Conservation (phyloP, 805 yeast species). For the Grigorovia humatica region DNA sequence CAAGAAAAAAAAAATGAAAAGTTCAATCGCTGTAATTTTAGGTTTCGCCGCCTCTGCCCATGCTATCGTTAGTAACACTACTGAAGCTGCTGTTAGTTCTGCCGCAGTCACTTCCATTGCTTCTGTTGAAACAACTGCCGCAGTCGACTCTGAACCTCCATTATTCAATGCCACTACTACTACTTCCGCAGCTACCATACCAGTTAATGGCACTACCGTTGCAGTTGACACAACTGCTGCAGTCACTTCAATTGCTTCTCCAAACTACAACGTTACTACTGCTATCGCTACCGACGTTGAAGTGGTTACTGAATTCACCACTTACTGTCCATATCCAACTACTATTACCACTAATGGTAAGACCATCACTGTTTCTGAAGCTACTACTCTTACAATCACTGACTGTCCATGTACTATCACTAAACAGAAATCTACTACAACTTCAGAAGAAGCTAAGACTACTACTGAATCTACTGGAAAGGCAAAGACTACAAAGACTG, state of each 20-base stretch:
- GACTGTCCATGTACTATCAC: constrained; percentile 52
- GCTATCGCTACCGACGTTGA: constrained; percentile 12
- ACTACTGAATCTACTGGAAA: constrained; percentile 12
- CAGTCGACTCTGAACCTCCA: background rate
- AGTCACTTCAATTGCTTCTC: background rate
- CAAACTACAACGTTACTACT: background rate
- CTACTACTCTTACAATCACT: constrained; percentile 78
- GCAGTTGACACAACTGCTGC: background rate
- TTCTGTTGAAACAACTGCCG: background rate
- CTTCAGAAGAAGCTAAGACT: constrained; percentile 2
- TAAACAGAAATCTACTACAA: constrained; percentile 5
- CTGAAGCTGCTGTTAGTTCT: background rate
- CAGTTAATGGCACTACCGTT: background rate
- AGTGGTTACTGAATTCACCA: constrained; percentile 62
- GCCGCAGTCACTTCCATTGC: background rate
- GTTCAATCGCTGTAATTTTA: constrained; percentile 2
- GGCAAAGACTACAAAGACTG: constrained; percentile 6
- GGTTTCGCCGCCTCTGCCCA: constrained; percentile 4
- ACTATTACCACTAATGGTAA: constrained; percentile 50
- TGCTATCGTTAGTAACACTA: background rate
- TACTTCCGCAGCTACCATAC: background rate
- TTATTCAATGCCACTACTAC: background rate
- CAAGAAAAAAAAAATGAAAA: background rate
- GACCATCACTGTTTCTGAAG: constrained; percentile 65
- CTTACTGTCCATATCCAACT: constrained; percentile 78